Conservation (phyloP, 1,284 basidiomycete species). For the Ceratobasidium sp. region DNA sequence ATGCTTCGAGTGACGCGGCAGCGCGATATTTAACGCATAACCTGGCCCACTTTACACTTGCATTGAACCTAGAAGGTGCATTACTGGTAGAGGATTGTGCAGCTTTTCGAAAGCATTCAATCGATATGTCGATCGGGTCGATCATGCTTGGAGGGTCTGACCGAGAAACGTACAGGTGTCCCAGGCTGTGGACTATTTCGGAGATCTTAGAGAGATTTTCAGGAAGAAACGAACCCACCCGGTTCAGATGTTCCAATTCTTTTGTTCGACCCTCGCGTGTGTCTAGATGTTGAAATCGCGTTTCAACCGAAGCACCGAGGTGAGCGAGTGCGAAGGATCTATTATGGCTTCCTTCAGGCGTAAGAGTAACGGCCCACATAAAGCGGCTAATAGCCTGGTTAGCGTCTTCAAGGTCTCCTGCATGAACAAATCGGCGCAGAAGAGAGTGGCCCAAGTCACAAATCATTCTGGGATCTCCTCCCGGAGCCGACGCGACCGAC, state of each 20-base stretch:
- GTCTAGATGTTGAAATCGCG: too few species aligned
- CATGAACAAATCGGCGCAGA: not conserved
- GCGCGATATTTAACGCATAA: too few species aligned
- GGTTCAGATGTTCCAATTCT: too few species aligned
- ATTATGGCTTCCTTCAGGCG: not conserved
- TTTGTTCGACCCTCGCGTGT: too few species aligned
- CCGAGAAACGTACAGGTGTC: too few species aligned
- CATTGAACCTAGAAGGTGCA: not conserved
- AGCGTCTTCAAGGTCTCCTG: not conserved
- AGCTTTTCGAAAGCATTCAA: not conserved
- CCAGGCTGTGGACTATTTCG: too few species aligned
- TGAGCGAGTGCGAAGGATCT: too few species aligned
- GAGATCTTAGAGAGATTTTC: too few species aligned
- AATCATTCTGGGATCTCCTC: not conserved
- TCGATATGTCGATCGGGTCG: too few species aligned
- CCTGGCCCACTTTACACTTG: not conserved
- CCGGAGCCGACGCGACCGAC: not conserved
- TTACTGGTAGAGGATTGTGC: not conserved
- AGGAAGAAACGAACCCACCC: too few species aligned
- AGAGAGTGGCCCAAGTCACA: not conserved
- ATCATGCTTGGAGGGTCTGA: too few species aligned
- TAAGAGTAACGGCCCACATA: not conserved
- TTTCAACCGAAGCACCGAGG: too few species aligned
- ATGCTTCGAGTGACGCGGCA: conserved; percentile 3
- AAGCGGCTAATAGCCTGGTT: not conserved